phyloP scores from a whole-genome alignment of 2,329 filamentous ascomycete species.

The Nemania diffusa region DNA sequence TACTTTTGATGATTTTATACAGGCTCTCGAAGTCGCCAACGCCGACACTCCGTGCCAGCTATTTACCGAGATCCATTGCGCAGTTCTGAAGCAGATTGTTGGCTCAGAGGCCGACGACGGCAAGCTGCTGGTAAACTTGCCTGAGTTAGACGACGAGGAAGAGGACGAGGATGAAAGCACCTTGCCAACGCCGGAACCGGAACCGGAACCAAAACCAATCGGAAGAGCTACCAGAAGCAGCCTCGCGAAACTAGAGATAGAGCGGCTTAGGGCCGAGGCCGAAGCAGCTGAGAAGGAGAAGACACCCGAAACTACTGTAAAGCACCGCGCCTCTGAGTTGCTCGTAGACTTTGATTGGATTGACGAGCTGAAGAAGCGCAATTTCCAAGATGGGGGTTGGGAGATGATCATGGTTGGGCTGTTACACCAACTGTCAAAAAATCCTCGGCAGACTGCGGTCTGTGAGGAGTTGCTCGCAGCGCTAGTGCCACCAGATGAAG shows the following conservation, averaged over 20 bases:
- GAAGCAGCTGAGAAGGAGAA: conserved; percentile 63
- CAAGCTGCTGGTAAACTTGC: conserved; percentile 80
- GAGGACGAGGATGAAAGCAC: conserved; percentile 66
- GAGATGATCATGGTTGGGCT: conserved; percentile 88
- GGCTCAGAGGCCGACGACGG: conserved; percentile 79
- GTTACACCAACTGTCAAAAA: conserved; percentile 83
- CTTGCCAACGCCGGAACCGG: conserved; percentile 72
- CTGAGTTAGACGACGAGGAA: conserved; percentile 76
- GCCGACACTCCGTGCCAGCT: conserved; percentile 82
- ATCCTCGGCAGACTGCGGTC: conserved; percentile 71
- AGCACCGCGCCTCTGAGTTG: conserved; percentile 80
- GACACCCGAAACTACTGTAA: conserved; percentile 59
- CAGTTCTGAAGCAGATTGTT: conserved; percentile 87
- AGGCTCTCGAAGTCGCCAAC: conserved; percentile 83
- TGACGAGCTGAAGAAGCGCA: conserved; percentile 81
- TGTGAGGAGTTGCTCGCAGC: conserved; percentile 84
- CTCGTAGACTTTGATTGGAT: conserved; percentile 83
- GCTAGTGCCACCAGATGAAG: conserved; percentile 80
- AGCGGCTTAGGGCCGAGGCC: conserved; percentile 70
- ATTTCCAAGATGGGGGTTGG: conserved; percentile 92
- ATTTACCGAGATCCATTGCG: conserved; percentile 90
- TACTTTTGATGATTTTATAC: conserved; percentile 94
- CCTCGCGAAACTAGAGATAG: conserved; percentile 81
- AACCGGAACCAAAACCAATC: conserved; percentile 71
- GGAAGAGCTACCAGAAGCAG: conserved; percentile 86